Evolutionary conservation across 106 monocot genomes (phyloP).

Genomic region (Dioscorea alata): DNA sequence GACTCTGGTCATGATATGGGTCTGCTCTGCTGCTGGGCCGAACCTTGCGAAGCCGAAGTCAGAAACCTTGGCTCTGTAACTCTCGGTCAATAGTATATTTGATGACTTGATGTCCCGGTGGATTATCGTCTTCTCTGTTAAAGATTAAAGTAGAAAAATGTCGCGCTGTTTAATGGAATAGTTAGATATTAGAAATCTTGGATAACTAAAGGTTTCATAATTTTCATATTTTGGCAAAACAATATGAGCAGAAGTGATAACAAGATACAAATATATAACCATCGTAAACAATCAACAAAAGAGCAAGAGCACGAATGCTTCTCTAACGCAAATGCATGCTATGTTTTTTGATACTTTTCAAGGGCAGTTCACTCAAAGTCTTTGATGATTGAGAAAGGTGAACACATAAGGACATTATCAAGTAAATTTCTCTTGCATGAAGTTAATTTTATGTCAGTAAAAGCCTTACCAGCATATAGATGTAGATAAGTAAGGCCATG

Average conservation of each 20-base stretch:
- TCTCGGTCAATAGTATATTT: conserved; percentile 81
- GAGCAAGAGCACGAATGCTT: no score
- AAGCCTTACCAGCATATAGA: conserved; percentile 60
- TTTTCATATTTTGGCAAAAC: no score
- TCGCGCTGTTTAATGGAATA: no score
- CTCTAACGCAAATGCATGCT: no score
- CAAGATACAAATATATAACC: no score
- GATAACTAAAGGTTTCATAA: no score
- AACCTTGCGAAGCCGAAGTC: conserved; percentile 82
- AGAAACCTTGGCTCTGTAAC: conserved; percentile 67
- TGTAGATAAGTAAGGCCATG: conserved; percentile 89
- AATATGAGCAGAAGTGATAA: no score
- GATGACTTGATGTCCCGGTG: conserved; percentile 89
- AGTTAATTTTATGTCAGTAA: background rate
- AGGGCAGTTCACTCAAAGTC: no score
- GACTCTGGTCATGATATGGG: conserved; percentile 66
- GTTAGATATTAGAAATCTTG: no score
- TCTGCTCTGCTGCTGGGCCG: conserved; percentile 52
- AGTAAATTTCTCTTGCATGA: background rate
- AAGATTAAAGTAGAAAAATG: background rate
- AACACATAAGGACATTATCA: background rate
- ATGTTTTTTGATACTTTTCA: no score
- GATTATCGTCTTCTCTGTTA: conserved; percentile 69
- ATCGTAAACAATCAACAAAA: no score
- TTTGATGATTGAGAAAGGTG: background rate